Base-by-base conservation (phyloP, 129 eudicot genomes). In the Kitagawia praeruptora region DNA sequence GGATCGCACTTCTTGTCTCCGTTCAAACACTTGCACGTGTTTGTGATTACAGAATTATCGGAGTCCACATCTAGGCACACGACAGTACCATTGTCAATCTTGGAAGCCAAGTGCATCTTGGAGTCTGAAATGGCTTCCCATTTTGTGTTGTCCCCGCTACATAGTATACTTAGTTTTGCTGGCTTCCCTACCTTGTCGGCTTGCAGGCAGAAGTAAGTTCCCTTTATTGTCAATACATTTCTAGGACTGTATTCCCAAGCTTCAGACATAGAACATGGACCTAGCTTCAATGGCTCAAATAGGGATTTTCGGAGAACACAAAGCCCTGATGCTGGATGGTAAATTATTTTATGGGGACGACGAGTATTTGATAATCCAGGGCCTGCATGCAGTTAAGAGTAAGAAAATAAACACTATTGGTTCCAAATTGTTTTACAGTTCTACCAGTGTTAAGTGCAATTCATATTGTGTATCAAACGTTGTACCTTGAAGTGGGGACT, bases 71-170 rank as follows among this genome's bases (percentile, higher is more conserved):
- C 97, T 81, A 92, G 89, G 86, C 96, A 90, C 34, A 86, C 90
- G 2, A 38, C 79, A 9, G 54, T 84, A 31, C 81, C 92, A 63
- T 88, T 74, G 39, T 81, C 49, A 8, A 86, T 81, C 70, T 88
- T 81, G 8, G 98, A 77, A 19, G 96, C 80, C 27, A 93, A 88
- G 86, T 90, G 96, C 91, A 92, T 88, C 79, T 87, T 88, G 6
- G 96, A 92, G 56, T 88, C 92, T 69, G 97, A 90, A 67, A 90
- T 86, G 25, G 85, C 79, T 40, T 92, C 90, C 97, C 96, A 90
- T 81, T 76, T 82, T 41, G 91, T 83, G 54, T 78, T 78, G 28
- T 25, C 31, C 9, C 78, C 77, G 10, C 41, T 69, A 79, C 92
- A 90, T 7, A 51, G 18, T 41, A 80, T 47, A 6, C 85, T 82